phyloP scores from a whole-genome alignment of 371 early-diverging fungal genomes.

The Zychaea mexicana region DNA sequence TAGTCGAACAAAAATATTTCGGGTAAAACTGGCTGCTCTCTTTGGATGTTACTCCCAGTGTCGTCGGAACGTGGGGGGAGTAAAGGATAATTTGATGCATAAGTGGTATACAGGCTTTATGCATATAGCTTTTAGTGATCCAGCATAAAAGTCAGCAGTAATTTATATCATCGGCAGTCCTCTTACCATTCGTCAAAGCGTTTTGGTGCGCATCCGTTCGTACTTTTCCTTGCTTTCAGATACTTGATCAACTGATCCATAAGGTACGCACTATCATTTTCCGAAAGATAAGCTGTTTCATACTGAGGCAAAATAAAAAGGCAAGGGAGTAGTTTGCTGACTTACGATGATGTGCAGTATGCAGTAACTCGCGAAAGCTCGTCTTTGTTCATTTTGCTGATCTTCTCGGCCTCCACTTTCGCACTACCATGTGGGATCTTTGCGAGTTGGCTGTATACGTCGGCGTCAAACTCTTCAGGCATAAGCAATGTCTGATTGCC shows the following conservation, averaged over 20 bases:
- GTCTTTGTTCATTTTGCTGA: conserved; percentile 47
- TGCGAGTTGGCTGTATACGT: conserved; percentile 51
- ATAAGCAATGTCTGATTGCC: conserved; percentile 41
- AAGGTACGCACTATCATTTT: conserved; percentile 51
- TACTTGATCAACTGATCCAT: conserved; percentile 61
- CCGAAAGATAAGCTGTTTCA: background rate
- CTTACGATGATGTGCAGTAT: conserved; percentile 83
- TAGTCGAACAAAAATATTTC: conserved; percentile 91
- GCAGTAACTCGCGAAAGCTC: conserved; percentile 79
- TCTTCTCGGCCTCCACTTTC: conserved; percentile 42
- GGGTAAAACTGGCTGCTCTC: conserved; percentile 27
- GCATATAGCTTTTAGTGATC: too few species aligned
- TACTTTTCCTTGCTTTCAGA: conserved; percentile 43
- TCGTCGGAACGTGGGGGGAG: conserved; percentile 31
- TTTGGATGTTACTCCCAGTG: conserved; percentile 14
- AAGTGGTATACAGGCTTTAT: conserved; percentile 52
- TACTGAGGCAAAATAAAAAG: background rate
- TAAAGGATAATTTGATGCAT: conserved; percentile 40
- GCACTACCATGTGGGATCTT: conserved; percentile 52
- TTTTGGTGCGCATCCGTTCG: conserved; percentile 46
- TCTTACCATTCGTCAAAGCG: conserved; percentile 53
- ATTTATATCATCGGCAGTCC: background rate
- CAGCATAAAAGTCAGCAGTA: too few species aligned
- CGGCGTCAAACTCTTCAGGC: conserved; percentile 23
- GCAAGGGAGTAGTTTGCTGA: background rate